Base-by-base conservation (phyloP, 2,329 filamentous ascomycete genomes). In the Microcera coccophila region DNA sequence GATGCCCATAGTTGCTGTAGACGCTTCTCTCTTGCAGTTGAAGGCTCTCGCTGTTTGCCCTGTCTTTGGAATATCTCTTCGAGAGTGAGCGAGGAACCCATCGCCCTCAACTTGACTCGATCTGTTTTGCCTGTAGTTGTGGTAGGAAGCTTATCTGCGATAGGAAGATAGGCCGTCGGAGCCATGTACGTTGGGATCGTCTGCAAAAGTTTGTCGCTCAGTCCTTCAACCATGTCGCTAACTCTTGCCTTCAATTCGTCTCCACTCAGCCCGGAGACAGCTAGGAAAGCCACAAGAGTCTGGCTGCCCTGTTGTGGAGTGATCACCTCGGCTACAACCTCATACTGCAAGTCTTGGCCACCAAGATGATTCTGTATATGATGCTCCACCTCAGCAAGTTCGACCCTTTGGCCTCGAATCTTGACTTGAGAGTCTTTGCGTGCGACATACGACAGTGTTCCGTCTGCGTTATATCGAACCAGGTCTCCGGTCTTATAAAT, bases 101-200 rank as follows among this genome's bases (percentile, higher is more conserved):
- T 26, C 12, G 7, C 14, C 4, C 49, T 42, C 8, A 52, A 15
- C 4, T 42, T 34, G 24, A 42, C 62, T 5, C 73, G 66, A 42
- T 75, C 70, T 22, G 70, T 66, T 17, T 78, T 74, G 1, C 72
- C 74, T 2, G 74, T 72, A n/a, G 77, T 71, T 52, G 72, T 75
- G 7, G 75, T 7, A 7, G 22, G 22, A 7, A 26, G 49, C n/a
- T n/a, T 48, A 33, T 29, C 46, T 42, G 24, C 48, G 42, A 26
- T 26, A 14, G 32, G 34, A 7, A 51, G 36, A 5, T 44, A 24
- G n/a, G 48, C 19, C 3, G 63, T 42, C 70, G 73, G 11, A 70
- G 73, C 19, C 73, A 73, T 14, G 26, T 15, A 4, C 24, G 18
- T 1, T 54, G 22, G 22, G 7, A 26, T 7, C 22, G 7, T 12